phyloP scores from a whole-genome alignment of 1,139 yeast species.

The Scheffersomyces cryptocercus region DNA sequence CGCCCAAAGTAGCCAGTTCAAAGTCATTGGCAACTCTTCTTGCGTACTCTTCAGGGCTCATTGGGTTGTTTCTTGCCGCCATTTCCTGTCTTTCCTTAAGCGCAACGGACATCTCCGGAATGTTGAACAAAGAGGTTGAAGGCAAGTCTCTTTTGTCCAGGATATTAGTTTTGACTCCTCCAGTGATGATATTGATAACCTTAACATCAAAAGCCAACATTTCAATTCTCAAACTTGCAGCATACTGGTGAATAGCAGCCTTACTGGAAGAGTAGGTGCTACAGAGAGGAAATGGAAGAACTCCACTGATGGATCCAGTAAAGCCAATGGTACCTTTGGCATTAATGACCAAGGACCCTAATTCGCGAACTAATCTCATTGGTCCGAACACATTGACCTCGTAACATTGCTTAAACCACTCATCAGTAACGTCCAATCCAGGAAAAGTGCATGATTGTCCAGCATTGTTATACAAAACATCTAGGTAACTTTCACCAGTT shows the following conservation, averaged over 20 bases:
- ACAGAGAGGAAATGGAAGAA: slow-evolving; percentile 70
- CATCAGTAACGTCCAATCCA: slow-evolving; percentile 66
- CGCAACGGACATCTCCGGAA: slow-evolving; percentile 51
- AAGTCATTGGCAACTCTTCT: slow-evolving; percentile 52
- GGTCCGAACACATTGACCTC: slow-evolving; percentile 74
- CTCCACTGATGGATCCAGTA: slow-evolving; percentile 73
- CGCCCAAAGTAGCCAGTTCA: slow-evolving; percentile 43
- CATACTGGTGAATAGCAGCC: slow-evolving; percentile 77
- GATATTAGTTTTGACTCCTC: slow-evolving; percentile 62
- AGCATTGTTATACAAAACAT: slow-evolving; percentile 68
- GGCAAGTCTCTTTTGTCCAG: slow-evolving; percentile 56
- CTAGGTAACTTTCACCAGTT: slow-evolving; percentile 48
- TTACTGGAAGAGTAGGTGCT: slow-evolving; percentile 69
- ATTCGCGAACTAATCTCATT: slow-evolving; percentile 61
- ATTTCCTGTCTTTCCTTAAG: slow-evolving; percentile 56
- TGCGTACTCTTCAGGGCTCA: slow-evolving; percentile 60
- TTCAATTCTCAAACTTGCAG: slow-evolving; percentile 62
- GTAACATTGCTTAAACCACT: slow-evolving; percentile 52
- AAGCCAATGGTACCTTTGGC: slow-evolving; percentile 73
- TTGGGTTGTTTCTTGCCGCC: slow-evolving; percentile 63
- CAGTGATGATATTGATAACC: slow-evolving; percentile 71
- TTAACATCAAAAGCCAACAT: slow-evolving; percentile 72
- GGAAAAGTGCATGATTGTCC: slow-evolving; percentile 70
- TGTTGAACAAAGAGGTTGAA: slow-evolving; percentile 52
- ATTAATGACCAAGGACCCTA: slow-evolving; percentile 56